These are phyloP conservation scores for Lecanicillium sp. DNA, from an alignment of 2,329 filamentous ascomycete genomes.

Conservation along the genomic window DNA sequence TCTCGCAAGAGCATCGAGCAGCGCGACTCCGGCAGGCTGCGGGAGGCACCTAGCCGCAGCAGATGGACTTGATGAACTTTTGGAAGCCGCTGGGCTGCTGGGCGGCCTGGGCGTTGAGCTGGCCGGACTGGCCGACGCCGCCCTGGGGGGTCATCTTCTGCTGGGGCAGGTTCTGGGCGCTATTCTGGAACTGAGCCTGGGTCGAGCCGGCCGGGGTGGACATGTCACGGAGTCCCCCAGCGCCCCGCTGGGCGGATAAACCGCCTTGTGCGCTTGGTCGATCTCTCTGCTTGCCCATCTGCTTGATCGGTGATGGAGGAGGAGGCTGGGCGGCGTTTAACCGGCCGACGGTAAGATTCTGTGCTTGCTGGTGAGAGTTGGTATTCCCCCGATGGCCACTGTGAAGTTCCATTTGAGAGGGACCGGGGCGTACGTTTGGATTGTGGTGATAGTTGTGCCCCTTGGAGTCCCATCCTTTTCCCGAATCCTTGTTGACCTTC, in stretches of 20 bases:
- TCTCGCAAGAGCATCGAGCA: conserved; percentile 24
- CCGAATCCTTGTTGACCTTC: conserved; percentile 78
- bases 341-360: conserved; percentile 71
- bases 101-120: conserved; percentile 49
- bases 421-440: conserved; percentile 70
- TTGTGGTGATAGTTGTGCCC: conserved; percentile 59
- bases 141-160: conserved; percentile 53
- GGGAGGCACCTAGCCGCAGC: conserved; percentile 63
- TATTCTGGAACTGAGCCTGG: conserved; percentile 94
- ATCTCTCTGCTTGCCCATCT: conserved; percentile 67
- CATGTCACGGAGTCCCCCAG: conserved; percentile 67
- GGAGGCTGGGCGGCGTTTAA: conserved; percentile 92
- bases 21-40: conserved; percentile 24
- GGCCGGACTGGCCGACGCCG: conserved; percentile 46
- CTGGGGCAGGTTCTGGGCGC: conserved; percentile 76
- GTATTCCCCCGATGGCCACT: conserved; percentile 63
- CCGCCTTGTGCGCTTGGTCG: conserved; percentile 74
- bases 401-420: conserved; percentile 80
- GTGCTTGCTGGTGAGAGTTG: conserved; percentile 56
- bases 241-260: conserved; percentile 67
- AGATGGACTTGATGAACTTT: conserved; percentile 88
- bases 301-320: conserved; percentile 78
- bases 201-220: conserved; percentile 84
- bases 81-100: conserved; percentile 80
- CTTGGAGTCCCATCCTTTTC: conserved; percentile 77